Conservation (phyloP, 345 rosid genomes). For the Anacardium occidentale region DNA sequence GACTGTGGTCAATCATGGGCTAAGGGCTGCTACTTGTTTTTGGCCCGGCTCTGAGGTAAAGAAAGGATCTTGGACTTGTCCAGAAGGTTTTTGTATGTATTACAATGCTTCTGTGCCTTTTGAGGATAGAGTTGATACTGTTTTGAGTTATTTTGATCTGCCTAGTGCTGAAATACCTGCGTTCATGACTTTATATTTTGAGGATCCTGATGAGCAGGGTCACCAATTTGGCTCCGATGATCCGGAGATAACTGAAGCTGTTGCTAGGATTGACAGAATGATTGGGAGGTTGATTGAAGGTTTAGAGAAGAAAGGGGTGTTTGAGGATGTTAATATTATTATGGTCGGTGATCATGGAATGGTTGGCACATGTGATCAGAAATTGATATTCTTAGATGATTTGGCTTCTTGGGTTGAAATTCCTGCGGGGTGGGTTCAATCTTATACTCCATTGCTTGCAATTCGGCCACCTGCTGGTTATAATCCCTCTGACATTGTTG, state of each 20-base stretch:
- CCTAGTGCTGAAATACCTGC: conserved; percentile 62
- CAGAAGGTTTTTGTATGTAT: conserved; percentile 46
- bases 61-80: conserved; percentile 89
- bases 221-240: conserved; percentile 92
- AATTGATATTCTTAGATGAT: conserved; percentile 68
- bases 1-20: conserved; percentile 77
- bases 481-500: conserved; percentile 46
- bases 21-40: conserved; percentile 79
- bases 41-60: conserved; percentile 99
- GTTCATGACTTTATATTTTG: conserved; percentile 83
- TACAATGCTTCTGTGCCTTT: conserved; percentile 80
- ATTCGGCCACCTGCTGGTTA: conserved; percentile 64
- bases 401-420: conserved; percentile 69
- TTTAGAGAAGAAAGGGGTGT: conserved; percentile 72
- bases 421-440: conserved; percentile 70
- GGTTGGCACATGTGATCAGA: conserved; percentile 92
- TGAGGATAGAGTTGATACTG: conserved; percentile 81
- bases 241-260: conserved; percentile 78
- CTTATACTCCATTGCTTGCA: conserved; percentile 68
- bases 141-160: conserved; percentile 73
- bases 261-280: conserved; percentile 60
- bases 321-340: conserved; percentile 79
- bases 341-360: conserved; percentile 98
- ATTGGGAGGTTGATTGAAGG: conserved; percentile 79
- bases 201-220: conserved; percentile 98